phyloP scores from a whole-genome alignment of 1,284 basidiomycete species.

The Earliella scabrosa region DNA sequence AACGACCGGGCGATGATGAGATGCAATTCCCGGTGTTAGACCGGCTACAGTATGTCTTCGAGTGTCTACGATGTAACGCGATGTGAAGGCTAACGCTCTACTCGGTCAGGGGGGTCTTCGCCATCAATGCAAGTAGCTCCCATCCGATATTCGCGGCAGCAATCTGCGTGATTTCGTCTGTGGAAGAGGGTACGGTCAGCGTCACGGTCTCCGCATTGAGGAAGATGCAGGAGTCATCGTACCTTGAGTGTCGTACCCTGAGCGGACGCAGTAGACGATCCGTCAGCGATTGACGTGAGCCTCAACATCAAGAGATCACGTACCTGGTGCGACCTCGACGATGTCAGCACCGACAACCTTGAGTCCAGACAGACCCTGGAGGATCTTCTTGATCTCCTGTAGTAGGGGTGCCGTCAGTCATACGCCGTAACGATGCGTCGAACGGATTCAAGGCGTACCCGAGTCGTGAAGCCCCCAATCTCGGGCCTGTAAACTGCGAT shows the following conservation, averaged over 20 bases:
- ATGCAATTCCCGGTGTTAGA: no score
- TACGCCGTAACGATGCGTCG: no score
- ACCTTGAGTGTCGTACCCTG: constrained; percentile 36
- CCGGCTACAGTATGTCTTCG: no score
- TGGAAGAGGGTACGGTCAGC: background rate
- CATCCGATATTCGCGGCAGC: constrained; percentile 39
- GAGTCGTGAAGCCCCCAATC: constrained; percentile 43
- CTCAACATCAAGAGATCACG: no score
- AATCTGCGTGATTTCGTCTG: constrained; percentile 39
- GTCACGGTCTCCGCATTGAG: no score
- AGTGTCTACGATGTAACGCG: background rate
- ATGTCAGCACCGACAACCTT: constrained; percentile 47
- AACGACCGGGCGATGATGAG: no score
- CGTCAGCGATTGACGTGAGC: no score
- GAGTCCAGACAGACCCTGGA: constrained; percentile 41
- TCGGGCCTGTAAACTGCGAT: constrained; percentile 34
- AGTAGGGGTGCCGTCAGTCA: background rate
- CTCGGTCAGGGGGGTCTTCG: constrained; percentile 1
- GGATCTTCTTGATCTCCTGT: constrained; percentile 44
- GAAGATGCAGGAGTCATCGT: background rate
- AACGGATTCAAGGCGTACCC: constrained; percentile 25
- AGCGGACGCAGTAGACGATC: background rate
- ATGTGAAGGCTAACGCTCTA: background rate
- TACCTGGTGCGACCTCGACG: constrained; percentile 43
- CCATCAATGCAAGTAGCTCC: constrained; percentile 29